These are phyloP conservation scores for Yarrowia sp. DNA, from an alignment of 805 yeast species.

Conservation along the genomic window DNA sequence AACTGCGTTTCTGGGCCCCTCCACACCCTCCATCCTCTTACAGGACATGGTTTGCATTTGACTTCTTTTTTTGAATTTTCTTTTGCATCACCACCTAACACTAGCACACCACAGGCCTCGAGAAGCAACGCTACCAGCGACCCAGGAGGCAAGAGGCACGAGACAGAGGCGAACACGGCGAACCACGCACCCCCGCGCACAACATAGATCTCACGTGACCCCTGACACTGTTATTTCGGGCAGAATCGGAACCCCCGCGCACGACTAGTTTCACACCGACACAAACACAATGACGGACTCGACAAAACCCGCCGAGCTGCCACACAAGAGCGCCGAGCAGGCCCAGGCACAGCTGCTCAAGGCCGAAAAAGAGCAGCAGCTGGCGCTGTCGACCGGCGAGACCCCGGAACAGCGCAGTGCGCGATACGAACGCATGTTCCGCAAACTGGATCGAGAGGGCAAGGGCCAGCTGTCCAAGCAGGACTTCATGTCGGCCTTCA, in stretches of 20 bases:
- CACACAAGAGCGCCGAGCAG: conserved; percentile 8
- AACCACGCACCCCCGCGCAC: background rate
- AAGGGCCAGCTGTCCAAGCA: conserved; percentile 16
- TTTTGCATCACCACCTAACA: conserved; percentile 22
- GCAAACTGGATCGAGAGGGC: background rate
- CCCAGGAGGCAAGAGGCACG: conserved; percentile 10
- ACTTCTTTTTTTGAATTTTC: conserved; percentile 1
- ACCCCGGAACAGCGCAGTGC: conserved; percentile 15
- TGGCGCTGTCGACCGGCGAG: conserved; percentile 8
- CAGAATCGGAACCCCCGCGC: background rate
- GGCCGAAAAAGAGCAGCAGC: conserved; percentile 22
- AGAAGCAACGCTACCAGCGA: conserved; percentile 5
- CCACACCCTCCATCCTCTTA: background rate
- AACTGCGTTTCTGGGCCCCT: too few relatives aligned
- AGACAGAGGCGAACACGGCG: background rate
- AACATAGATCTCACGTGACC: background rate
- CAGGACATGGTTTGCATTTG: conserved; percentile 15
- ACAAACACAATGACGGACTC: background rate
- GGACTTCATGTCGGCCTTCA: conserved; percentile 20
- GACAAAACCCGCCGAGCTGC: background rate
- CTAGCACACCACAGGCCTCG: background rate
- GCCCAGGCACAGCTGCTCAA: conserved; percentile 12
- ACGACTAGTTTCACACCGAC: background rate
- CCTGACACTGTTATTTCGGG: background rate
- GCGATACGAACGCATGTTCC: conserved; percentile 19